Conservation (phyloP, 306 rosid species). For the Rosa chinensis region DNA sequence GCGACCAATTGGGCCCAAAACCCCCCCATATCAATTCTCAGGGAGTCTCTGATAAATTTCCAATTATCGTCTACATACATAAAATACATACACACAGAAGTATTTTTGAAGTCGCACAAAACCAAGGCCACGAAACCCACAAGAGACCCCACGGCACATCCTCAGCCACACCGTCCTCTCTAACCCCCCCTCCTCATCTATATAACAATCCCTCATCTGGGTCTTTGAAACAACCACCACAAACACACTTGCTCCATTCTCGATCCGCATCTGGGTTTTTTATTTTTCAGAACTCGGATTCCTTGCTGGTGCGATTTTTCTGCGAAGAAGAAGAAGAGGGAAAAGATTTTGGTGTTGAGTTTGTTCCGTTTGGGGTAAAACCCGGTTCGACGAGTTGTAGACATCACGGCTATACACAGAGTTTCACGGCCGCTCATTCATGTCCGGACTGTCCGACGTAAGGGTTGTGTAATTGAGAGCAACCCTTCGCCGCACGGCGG, state of each 20-base stretch:
- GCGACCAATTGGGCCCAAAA: not conserved
- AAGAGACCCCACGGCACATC: constrained; percentile 22
- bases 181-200: constrained; percentile 26
- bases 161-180: constrained; percentile 30
- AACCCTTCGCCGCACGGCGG: constrained; percentile 99
- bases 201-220: constrained; percentile 15
- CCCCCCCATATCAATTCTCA: not conserved
- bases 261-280: constrained; percentile 17
- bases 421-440: constrained; percentile 57
- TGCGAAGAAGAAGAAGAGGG: not conserved
- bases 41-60: not conserved
- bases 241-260: not conserved
- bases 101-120: not conserved
- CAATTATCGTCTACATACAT: not conserved
- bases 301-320: not conserved
- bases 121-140: constrained; percentile 26
- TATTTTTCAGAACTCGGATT: no score
- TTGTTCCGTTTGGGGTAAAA: constrained; percentile 41
- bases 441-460: constrained; percentile 79
- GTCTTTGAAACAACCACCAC: not conserved
- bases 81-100: not conserved
- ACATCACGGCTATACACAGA: constrained; percentile 97
- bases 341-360: not conserved
- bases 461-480: constrained; percentile 61
- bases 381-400: constrained; percentile 78